Base-by-base conservation (phyloP, 768 basidiomycete species). In the Russula lepida region DNA sequence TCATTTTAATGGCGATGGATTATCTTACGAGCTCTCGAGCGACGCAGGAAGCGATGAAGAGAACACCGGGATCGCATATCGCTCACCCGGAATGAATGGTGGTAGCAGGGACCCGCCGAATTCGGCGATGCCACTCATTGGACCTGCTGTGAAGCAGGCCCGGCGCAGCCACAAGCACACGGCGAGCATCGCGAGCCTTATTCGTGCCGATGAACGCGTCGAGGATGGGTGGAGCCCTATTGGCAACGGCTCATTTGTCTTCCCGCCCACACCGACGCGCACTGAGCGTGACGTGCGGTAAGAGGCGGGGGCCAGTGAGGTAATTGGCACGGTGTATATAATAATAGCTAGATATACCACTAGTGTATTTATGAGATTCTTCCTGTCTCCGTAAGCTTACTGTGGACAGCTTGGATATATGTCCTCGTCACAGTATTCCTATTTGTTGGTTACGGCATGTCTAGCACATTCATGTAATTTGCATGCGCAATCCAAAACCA, bases 171-270 rank as follows among this genome's bases (percentile, higher is more conserved):
- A 92, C 71, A 75, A 81, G 37, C 90, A 92, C 69, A 92, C 89
- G 1, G 90, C 90, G 23, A 89, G 86, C 64, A 92, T 92, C 64
- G 88, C 85, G 13, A 90, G 88, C 69, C 72, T 92, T 61, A 89
- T 92, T 57, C 78, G 88, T 9, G 81, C 85, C 5, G 87, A 89
- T 41, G 88, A 92, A 67, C 73, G 88, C 30, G 83, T 82, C n/a
- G 87, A 85, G 68, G 90, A 89, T 66, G 88, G 86, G 2, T 91
- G 89, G 89, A 89, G 88, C 71, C 85, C 87, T 6, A 84, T 89
- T 66, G 67, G 78, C 69, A 60, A 39, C 0, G 77, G 75, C 28
- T 75, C 77, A 53, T 86, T 88, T 63, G 75, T 73, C 33, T 76
- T 82, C 65, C 79, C 82, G 17, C 75, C 79, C 13, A 74, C 73